Percentiles rank a stretch among this genome's conserved stretches.
phyloP scores from a whole-genome alignment of 371 early-diverging fungal species.

The Mucor sp. region DNA sequence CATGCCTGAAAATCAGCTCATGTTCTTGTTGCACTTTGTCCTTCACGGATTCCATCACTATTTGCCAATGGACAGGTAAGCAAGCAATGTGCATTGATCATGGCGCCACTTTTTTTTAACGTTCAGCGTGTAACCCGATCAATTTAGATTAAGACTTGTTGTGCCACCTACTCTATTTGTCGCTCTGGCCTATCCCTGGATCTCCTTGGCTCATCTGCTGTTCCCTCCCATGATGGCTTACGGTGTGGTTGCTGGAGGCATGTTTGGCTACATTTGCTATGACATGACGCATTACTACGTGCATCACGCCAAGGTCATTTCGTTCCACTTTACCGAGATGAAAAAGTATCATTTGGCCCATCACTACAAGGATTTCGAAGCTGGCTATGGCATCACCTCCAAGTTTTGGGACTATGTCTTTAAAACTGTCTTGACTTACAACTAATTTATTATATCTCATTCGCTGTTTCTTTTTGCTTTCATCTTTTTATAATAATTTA shows the following conservation, averaged over 20 bases:
- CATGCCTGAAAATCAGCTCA: slow-evolving; percentile 81
- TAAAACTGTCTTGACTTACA: slow-evolving; percentile 56
- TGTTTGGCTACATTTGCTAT: slow-evolving; percentile 85
- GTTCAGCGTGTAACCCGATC: slow-evolving; percentile 31
- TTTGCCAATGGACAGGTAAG: slow-evolving; percentile 92
- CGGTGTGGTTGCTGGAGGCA: slow-evolving; percentile 70
- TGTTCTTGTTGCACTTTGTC: slow-evolving; percentile 81
- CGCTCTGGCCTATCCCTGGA: slow-evolving; percentile 58
- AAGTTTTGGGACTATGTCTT: slow-evolving; percentile 89
- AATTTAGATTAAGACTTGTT: slow-evolving; percentile 75
- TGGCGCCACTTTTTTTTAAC: slow-evolving; percentile 14
- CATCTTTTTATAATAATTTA: not conserved
- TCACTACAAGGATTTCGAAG: slow-evolving; percentile 85
- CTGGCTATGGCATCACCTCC: slow-evolving; percentile 90
- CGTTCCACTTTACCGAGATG: slow-evolving; percentile 74
- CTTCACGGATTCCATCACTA: slow-evolving; percentile 96
- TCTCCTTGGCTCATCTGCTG: slow-evolving; percentile 50
- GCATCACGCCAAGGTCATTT: slow-evolving; percentile 80
- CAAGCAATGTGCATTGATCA: not conserved
- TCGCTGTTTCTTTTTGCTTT: not conserved
- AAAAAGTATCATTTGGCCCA: slow-evolving; percentile 92
- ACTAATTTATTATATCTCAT: not conserved
- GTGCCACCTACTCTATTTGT: slow-evolving; percentile 89
- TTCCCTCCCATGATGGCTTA: slow-evolving; percentile 56
- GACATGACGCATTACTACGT: slow-evolving; percentile 92